Conservation (phyloP, 2,329 filamentous ascomycete genomes). For the Penicillium palitans region DNA sequence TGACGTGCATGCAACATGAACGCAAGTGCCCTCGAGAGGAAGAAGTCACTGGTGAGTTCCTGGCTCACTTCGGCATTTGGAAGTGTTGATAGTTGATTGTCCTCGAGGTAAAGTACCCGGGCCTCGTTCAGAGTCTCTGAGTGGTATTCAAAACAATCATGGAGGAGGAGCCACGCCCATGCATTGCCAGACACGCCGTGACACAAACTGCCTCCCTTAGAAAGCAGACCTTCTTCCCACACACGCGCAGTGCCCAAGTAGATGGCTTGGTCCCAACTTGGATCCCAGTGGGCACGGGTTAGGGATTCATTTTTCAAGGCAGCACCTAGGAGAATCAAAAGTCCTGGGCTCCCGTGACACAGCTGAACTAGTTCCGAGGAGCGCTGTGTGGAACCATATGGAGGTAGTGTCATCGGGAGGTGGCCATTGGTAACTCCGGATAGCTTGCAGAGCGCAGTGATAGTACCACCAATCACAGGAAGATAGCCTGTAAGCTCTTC, state of each 20-base stretch:
- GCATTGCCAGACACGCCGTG: constrained; percentile 46
- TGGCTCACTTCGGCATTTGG: constrained; percentile 9
- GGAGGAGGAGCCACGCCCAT: constrained; percentile 41
- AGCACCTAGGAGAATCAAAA: constrained; percentile 38
- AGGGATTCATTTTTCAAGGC: constrained; percentile 33
- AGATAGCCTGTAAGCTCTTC: constrained; percentile 36
- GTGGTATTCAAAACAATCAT: constrained; percentile 40
- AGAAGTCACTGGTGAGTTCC: constrained; percentile 36
- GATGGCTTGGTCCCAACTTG: constrained; percentile 41
- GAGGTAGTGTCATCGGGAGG: constrained; percentile 40
- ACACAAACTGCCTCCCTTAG: constrained; percentile 44
- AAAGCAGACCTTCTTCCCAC: constrained; percentile 45
- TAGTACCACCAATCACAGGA: constrained; percentile 37
- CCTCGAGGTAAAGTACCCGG: constrained; percentile 25
- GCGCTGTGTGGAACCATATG: constrained; percentile 21
- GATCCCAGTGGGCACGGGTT: constrained; percentile 35
- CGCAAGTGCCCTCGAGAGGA: constrained; percentile 40
- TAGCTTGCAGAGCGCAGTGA: constrained; percentile 39
- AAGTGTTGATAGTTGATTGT: constrained; percentile 5
- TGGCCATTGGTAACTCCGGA: constrained; percentile 39
- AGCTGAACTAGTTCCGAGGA: constrained; percentile 42
- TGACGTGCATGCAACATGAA: constrained; percentile 42
- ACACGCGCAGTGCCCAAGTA: constrained; percentile 36
- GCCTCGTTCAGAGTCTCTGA: constrained; percentile 22
- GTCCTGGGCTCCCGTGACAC: constrained; percentile 44